A percentile compares a stretch with the other conserved stretches of the same genome.
phyloP scores from a whole-genome alignment of 768 basidiomycete species.

The Russula sp. region DNA sequence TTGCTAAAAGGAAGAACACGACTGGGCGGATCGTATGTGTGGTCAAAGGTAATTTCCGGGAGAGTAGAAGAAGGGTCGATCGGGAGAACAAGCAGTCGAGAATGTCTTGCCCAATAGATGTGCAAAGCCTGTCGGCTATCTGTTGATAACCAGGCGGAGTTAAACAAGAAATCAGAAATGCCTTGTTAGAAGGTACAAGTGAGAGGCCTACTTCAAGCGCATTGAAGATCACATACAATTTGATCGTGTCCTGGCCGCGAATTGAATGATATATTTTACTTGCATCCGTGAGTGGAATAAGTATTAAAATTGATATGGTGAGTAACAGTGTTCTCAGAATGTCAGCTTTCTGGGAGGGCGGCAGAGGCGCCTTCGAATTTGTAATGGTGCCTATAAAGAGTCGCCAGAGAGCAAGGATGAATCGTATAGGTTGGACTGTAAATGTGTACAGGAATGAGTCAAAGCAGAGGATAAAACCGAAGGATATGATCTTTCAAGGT shows the following conservation, averaged over 20 bases:
- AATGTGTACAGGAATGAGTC: conserved; percentile 98
- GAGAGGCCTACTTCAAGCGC: conserved; percentile 77
- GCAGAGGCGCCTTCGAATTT: conserved; percentile 45
- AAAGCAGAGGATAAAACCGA: conserved; percentile 88
- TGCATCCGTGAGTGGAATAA: conserved; percentile 83
- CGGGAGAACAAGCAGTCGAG: conserved; percentile 94
- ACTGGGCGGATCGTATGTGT: conserved; percentile 69
- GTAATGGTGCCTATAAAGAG: conserved; percentile 45
- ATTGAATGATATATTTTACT: conserved; percentile 98
- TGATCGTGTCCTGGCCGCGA: conserved; percentile 96
- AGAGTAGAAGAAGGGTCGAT: conserved; percentile 73
- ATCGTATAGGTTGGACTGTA: conserved; percentile 93
- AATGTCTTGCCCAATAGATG: conserved; percentile 96
- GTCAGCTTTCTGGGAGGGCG: conserved; percentile 89
- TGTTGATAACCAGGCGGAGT: conserved; percentile 27
- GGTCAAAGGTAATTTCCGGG: conserved; percentile 52
- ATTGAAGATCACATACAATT: conserved; percentile 98
- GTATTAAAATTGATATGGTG: conserved; percentile 59
- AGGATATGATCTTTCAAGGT: conserved; percentile 65
- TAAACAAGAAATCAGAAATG: background rate
- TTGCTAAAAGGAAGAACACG: conserved; percentile 75
- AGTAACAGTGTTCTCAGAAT: conserved; percentile 78
- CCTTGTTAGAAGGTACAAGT: background rate
- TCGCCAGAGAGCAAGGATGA: conserved; percentile 53
- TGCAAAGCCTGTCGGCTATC: conserved; percentile 93